Evolutionary conservation across 225 moss, liverwort and hornwort genomes (phyloP).

Genomic region (Pseudoscleropodium purum): DNA sequence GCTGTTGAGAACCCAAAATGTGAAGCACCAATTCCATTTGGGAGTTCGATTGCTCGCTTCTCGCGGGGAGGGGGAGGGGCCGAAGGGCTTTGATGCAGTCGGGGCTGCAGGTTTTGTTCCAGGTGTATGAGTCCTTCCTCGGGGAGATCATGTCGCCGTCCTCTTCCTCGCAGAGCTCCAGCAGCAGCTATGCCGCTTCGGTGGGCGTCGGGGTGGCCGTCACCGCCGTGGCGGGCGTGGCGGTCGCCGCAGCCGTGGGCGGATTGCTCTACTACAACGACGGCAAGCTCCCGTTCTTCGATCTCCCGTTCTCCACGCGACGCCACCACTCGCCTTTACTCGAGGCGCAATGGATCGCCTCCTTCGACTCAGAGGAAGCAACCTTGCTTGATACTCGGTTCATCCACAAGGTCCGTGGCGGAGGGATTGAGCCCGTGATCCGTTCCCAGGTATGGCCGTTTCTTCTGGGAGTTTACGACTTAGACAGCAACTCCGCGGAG

Average conservation of each 20-base stretch:
- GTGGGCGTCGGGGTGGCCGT: constrained; percentile 66
- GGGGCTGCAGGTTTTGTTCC: constrained; percentile 39
- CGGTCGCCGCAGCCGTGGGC: constrained; percentile 73
- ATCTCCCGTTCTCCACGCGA: constrained; percentile 37
- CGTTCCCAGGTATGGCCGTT: constrained; percentile 96
- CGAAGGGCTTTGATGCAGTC: constrained; percentile 33
- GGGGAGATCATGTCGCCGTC: constrained; percentile 42
- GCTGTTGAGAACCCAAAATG: not conserved
- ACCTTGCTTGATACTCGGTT: constrained; percentile 36
- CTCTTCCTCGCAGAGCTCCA: constrained; percentile 24
- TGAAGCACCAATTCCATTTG: not conserved
- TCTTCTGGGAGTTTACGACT: constrained; percentile 73
- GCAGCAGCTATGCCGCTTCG: constrained; percentile 54
- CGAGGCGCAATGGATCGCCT: constrained; percentile 44
- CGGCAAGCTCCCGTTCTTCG: constrained; percentile 49
- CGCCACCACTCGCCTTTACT: constrained; percentile 58
- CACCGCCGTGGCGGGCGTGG: constrained; percentile 64
- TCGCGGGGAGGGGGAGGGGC: not conserved
- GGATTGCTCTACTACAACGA: constrained; percentile 76
- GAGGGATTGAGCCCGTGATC: constrained; percentile 66
- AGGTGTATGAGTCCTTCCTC: constrained; percentile 37
- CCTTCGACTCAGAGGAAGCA: constrained; percentile 56
- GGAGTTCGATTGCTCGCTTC: not conserved
- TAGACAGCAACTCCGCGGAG: constrained; percentile 64
- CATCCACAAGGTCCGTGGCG: constrained; percentile 54